Conservation (phyloP, 2,329 filamentous ascomycete species). For the Westerdykella sp. region DNA sequence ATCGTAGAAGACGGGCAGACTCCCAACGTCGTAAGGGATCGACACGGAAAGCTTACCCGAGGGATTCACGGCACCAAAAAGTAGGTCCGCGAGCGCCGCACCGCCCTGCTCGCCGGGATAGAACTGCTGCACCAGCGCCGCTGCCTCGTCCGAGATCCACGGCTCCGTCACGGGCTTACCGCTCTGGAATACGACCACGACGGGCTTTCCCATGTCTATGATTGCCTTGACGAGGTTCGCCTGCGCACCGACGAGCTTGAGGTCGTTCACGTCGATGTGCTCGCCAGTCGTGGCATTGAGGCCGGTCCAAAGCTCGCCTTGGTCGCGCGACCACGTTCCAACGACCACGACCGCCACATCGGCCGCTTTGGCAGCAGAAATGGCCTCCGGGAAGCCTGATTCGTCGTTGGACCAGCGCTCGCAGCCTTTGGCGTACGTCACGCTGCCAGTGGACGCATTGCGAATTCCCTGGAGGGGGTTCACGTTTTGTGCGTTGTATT, state of each 20-base stretch:
- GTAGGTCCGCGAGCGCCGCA: constrained; percentile 58
- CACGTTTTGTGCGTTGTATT: constrained; percentile 53
- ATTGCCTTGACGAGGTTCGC: constrained; percentile 60
- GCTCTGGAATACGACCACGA: constrained; percentile 60
- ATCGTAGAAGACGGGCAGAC: constrained; percentile 65
- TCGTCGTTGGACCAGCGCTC: constrained; percentile 67
- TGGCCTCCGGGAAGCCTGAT: constrained; percentile 60
- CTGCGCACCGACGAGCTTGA: constrained; percentile 66
- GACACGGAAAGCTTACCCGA: constrained; percentile 61
- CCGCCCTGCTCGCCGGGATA: constrained; percentile 67
- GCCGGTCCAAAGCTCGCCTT: constrained; percentile 62
- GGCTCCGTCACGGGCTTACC: constrained; percentile 68
- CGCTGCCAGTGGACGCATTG: constrained; percentile 49
- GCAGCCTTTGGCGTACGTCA: constrained; percentile 64
- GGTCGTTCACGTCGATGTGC: constrained; percentile 59
- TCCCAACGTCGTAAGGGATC: constrained; percentile 62
- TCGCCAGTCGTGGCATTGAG: constrained; percentile 71
- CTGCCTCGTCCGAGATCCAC: constrained; percentile 61
- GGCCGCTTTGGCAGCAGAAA: constrained; percentile 58
- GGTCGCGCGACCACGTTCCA: constrained; percentile 70
- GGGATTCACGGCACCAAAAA: constrained; percentile 57
- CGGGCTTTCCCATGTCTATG: constrained; percentile 60
- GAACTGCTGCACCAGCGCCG: constrained; percentile 66
- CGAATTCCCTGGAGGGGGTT: constrained; percentile 65
- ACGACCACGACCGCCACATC: constrained; percentile 69